Evolutionary conservation across 176 grass and related monocot species (phyloP), one percentile per base, ranked within the genome.

Genomic region (Oryza officinalis): DNA sequence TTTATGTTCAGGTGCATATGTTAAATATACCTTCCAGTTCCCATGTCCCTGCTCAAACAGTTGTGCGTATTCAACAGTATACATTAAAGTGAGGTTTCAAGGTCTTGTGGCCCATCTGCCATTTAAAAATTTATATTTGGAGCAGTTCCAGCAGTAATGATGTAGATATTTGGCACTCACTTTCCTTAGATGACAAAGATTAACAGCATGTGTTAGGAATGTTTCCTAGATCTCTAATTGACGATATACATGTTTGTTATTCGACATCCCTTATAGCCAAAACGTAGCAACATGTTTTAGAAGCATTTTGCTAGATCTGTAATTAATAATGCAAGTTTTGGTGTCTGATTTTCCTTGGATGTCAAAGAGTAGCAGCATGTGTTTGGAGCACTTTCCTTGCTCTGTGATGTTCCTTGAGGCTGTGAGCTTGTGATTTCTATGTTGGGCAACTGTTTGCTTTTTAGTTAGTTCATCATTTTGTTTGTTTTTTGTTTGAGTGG

Each of bases 1-100:
- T 75, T 65, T 35, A 81, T 82, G 47, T 66, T 50, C 9, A 46
- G 22, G 9, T 81, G 32, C 3, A 67, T 72, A 61, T 52, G 26
- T 81, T 27, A 38, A 8, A 1, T 13, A 13, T 27, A 10, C 45
- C 32, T 10, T 71, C 63, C 63, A 40, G 10, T 33, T 81, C 38
- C 32, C 18, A 57, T 60, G 60, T 57, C 33, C 54, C 81, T 11
- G n/a, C 70, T 75, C 25, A 68, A 63, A 28, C 50, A 37, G 4
- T 54, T 18, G 45, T 18, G 13, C 61, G 14, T 25, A 60, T 52
- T 73, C 50, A 57, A 57, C n/a, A 25, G 13, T 12, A n/a, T 33
- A 17, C 13, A 28, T 65, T 65, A 10, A 83, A 82, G 45, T n/a
- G 40, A 35, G 41, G 81, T 66, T 63, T 65, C 43, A 32, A 47